Percentiles rank a stretch among this genome's conserved stretches.
Evolutionary conservation across 2,329 filamentous ascomycete genomes (phyloP).

Genomic region (Ilyonectria robusta): DNA sequence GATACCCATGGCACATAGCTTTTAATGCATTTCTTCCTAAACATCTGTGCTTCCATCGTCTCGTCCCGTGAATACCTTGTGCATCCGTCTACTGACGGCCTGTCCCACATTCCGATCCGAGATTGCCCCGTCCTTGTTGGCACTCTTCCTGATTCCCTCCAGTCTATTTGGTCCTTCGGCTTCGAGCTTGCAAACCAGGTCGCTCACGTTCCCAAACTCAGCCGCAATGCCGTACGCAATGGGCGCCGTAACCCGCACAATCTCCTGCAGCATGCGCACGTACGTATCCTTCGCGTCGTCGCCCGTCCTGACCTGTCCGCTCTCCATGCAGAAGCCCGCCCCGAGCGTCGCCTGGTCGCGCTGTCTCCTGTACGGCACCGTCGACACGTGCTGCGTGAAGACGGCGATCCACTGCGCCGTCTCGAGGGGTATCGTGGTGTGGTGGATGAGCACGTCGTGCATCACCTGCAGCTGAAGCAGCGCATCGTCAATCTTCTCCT

Average conservation of each 20-base stretch:
- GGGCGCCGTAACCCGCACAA: slow-evolving; percentile 78
- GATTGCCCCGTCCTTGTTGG: slow-evolving; percentile 69
- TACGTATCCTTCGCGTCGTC: slow-evolving; percentile 77
- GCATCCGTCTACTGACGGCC: slow-evolving; percentile 70
- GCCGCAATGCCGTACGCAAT: slow-evolving; percentile 79
- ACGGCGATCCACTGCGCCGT: slow-evolving; percentile 80
- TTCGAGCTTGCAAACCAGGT: slow-evolving; percentile 72
- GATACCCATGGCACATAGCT: slow-evolving; percentile 20
- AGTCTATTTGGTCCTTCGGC: slow-evolving; percentile 71
- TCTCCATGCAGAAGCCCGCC: slow-evolving; percentile 83
- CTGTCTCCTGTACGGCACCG: slow-evolving; percentile 77
- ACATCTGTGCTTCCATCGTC: slow-evolving; percentile 71
- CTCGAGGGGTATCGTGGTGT: slow-evolving; percentile 72
- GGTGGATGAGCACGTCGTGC: slow-evolving; percentile 78
- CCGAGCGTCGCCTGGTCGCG: slow-evolving; percentile 64
- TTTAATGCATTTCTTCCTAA: slow-evolving; percentile 46
- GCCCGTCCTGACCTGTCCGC: slow-evolving; percentile 81
- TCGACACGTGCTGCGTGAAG: slow-evolving; percentile 85
- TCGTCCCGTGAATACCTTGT: slow-evolving; percentile 71
- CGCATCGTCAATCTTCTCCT: slow-evolving; percentile 79
- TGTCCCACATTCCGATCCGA: slow-evolving; percentile 70
- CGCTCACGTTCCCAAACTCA: slow-evolving; percentile 70
- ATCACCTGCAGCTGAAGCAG: slow-evolving; percentile 78
- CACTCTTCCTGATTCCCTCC: slow-evolving; percentile 71
- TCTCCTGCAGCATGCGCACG: slow-evolving; percentile 82